These are phyloP conservation scores for Colletotrichum orchidophilum DNA, from an alignment of 2,329 filamentous ascomycete genomes.

Conservation along the genomic window DNA sequence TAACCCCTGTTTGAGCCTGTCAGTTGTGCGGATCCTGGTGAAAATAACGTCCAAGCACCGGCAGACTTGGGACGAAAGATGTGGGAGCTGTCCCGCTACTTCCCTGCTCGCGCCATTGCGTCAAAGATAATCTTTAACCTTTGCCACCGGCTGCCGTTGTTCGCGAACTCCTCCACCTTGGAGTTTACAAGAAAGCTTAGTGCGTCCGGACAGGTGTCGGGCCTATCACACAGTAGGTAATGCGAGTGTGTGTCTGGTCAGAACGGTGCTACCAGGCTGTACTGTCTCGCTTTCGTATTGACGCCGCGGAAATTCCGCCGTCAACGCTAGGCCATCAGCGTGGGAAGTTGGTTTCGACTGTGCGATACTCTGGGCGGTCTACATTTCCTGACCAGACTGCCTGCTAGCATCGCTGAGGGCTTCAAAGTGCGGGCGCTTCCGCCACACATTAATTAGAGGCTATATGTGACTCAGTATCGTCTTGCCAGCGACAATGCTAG, in stretches of 20 bases:
- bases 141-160: background rate
- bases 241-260: background rate
- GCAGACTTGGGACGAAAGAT: slow-evolving; percentile 27
- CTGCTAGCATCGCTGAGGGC: background rate
- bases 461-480: slow-evolving; percentile 28
- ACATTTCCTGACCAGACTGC: background rate
- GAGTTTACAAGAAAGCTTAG: background rate
- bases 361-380: background rate
- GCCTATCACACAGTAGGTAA: background rate
- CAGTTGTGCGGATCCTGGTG: slow-evolving; percentile 27
- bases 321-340: background rate
- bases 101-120: background rate
- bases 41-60: slow-evolving; percentile 24
- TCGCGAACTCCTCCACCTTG: background rate
- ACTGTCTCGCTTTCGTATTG: background rate
- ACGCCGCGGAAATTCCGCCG: background rate
- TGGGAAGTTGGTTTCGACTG: background rate
- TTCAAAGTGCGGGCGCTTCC: background rate
- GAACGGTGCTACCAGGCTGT: background rate
- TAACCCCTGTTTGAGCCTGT: slow-evolving; percentile 19
- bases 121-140: background rate
- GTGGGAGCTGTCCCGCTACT: background rate
- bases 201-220: background rate
- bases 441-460: background rate
- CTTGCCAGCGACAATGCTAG: background rate